These are phyloP conservation scores for Anastatica hierochuntica DNA, from an alignment of 345 rosid species.

Conservation along the genomic window DNA sequence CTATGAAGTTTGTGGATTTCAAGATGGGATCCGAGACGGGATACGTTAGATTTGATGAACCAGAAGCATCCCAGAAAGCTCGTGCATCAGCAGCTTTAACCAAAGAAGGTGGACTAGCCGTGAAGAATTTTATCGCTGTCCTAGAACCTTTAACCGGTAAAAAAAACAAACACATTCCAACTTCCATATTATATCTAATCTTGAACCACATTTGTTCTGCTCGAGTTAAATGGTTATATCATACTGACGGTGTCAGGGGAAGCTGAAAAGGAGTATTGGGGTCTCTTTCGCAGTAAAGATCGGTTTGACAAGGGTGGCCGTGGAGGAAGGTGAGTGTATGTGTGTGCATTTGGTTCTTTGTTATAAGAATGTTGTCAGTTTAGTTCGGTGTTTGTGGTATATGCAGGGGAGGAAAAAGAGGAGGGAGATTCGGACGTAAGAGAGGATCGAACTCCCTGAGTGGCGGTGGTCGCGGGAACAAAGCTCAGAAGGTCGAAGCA, in stretches of 20 bases:
- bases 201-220: not conserved
- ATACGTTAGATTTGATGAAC: constrained; percentile 66
- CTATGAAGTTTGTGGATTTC: constrained; percentile 70
- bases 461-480: constrained; percentile 51
- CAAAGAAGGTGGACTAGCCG: constrained; percentile 63
- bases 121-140: constrained; percentile 63
- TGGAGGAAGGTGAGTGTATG: constrained; percentile 62
- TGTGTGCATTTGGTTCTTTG: not conserved
- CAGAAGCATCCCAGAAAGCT: constrained; percentile 89
- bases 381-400: not conserved
- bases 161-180: constrained; percentile 1
- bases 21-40: constrained; percentile 76
- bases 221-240: not conserved
- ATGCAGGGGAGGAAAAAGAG: constrained; percentile 69
- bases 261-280: constrained; percentile 84
- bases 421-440: constrained; percentile 55
- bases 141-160: constrained; percentile 88
- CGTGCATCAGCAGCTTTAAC: constrained; percentile 92
- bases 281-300: constrained; percentile 50
- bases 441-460: constrained; percentile 38
- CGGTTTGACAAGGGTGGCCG: constrained; percentile 45
- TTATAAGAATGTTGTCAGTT: not conserved
- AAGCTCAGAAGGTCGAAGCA: constrained; percentile 45
- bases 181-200: not conserved
- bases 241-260: constrained; percentile 39